These are phyloP conservation scores for Mollisia scopiformis DNA, from an alignment of 2,329 filamentous ascomycete genomes.

Conservation along the genomic window DNA sequence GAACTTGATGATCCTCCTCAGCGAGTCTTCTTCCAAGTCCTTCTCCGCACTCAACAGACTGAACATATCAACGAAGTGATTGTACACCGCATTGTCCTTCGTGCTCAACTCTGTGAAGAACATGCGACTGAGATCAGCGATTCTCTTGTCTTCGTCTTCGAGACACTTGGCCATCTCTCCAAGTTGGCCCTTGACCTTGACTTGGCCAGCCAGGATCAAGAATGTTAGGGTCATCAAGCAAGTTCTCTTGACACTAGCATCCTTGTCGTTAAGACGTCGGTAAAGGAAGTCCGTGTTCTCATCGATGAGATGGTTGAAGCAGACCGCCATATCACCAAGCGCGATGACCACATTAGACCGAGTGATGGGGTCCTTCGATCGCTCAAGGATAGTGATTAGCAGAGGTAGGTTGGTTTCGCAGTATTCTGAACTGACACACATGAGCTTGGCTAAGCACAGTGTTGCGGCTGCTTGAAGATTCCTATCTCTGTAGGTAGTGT, in stretches of 20 bases:
- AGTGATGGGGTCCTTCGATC: conserved; percentile 88
- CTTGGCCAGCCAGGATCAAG: conserved; percentile 92
- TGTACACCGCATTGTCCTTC: conserved; percentile 99
- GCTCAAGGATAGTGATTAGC: conserved; percentile 96
- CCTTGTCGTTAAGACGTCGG: conserved; percentile 84
- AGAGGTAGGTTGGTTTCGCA: conserved; percentile 91
- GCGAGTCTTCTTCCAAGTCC: conserved; percentile 79
- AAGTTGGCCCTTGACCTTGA: conserved; percentile 98
- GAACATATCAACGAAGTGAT: conserved; percentile 99
- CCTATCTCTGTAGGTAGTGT: conserved; percentile 86
- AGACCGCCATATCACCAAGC: conserved; percentile 97
- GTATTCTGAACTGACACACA: conserved; percentile 97
- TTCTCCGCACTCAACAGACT: conserved; percentile 84
- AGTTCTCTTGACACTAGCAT: conserved; percentile 91
- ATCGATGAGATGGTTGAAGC: conserved; percentile 98
- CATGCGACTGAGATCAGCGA: conserved; percentile 93
- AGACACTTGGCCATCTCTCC: conserved; percentile 99
- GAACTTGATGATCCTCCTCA: conserved; percentile 88
- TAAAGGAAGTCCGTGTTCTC: conserved; percentile 99
- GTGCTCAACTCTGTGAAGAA: conserved; percentile 98
- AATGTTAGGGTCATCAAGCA: conserved; percentile 99
- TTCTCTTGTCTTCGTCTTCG: conserved; percentile 92
- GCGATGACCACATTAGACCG: conserved; percentile 96
- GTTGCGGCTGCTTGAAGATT: conserved; percentile 92
- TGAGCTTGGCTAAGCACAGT: conserved; percentile 93